A percentile compares a stretch with the other conserved stretches of the same genome.
These are phyloP conservation scores for Recurvomyces mirabilis DNA, from an alignment of 495 filamentous ascomycete genomes.

Conservation along the genomic window DNA sequence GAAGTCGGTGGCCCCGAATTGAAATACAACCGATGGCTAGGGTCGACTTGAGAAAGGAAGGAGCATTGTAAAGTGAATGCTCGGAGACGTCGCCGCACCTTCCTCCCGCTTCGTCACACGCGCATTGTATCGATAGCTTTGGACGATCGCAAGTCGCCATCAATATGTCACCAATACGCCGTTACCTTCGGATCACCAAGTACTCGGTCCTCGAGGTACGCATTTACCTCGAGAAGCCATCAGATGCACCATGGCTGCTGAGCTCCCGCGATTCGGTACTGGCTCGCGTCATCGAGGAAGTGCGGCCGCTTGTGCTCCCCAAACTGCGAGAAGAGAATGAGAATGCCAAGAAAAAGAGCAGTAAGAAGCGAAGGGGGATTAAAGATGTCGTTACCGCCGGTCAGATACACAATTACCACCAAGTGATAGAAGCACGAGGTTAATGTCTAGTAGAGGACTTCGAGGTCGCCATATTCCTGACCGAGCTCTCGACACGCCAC, in stretches of 20 bases:
- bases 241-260: constrained; percentile 72
- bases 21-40: background rate
- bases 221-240: constrained; percentile 87
- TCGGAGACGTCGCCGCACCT: no score
- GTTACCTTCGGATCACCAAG: constrained; percentile 74
- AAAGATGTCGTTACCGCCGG: constrained; percentile 58
- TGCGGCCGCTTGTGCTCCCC: constrained; percentile 74
- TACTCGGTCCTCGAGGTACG: constrained; percentile 88
- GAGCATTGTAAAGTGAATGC: no score
- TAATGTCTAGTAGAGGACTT: constrained; percentile 63
- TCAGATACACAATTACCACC: constrained; percentile 28
- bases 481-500: constrained; percentile 76
- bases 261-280: constrained; percentile 59
- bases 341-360: constrained; percentile 47
- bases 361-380: constrained; percentile 44
- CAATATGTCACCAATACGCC: constrained; percentile 67
- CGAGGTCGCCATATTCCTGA: constrained; percentile 87
- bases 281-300: constrained; percentile 66
- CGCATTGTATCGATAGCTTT: no score
- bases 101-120: no score
- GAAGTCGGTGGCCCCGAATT: background rate
- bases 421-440: background rate
- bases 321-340: constrained; percentile 85
- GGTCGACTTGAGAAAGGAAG: no score
- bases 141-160: no score